phyloP scores from a whole-genome alignment of 139 green algal genomes.

The Closterium sp. region DNA sequence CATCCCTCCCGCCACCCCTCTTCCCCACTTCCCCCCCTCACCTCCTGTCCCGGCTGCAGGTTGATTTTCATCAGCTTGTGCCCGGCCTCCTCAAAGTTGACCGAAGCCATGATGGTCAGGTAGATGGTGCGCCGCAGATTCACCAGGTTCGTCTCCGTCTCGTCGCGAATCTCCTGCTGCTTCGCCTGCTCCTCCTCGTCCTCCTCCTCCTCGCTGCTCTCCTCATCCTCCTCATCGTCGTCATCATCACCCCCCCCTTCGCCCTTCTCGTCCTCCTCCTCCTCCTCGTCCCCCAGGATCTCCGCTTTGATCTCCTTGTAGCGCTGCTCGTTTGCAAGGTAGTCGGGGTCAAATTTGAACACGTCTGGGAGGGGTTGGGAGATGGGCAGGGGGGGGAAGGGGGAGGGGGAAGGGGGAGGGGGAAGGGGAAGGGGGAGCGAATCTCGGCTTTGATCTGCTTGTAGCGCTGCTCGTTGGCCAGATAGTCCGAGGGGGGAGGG shows the following conservation, averaged over 20 bases:
- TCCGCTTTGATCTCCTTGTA: constrained; percentile 72
- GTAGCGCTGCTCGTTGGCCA: constrained; percentile 60
- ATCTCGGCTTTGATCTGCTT: constrained; percentile 64
- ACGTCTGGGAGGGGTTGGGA: background rate
- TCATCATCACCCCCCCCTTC: constrained; percentile 48
- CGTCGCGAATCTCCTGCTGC: constrained; percentile 45
- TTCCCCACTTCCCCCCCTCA: background rate
- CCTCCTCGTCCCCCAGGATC: constrained; percentile 71
- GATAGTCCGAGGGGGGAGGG: too few species aligned
- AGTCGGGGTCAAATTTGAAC: constrained; percentile 74
- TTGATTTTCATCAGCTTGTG: constrained; percentile 99
- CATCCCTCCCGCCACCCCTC: too few species aligned
- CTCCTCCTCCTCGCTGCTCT: constrained; percentile 48
- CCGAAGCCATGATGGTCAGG: constrained; percentile 95
- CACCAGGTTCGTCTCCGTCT: constrained; percentile 87
- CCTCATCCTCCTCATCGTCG: constrained; percentile 45
- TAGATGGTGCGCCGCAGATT: constrained; percentile 99
- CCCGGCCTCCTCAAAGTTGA: constrained; percentile 98
- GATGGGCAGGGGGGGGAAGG: too few species aligned
- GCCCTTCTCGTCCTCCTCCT: constrained; percentile 26
- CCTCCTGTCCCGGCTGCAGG: constrained; percentile 66
- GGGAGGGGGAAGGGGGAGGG: background rate
- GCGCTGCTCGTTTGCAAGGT: constrained; percentile 63
- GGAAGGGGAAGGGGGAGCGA: background rate
- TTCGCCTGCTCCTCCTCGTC: constrained; percentile 61